A percentile compares a stretch with the other conserved stretches of the same genome.
Evolutionary conservation across 352 stramenopile species (phyloP).

Genomic region (Pythium rhizo-oryzae): DNA sequence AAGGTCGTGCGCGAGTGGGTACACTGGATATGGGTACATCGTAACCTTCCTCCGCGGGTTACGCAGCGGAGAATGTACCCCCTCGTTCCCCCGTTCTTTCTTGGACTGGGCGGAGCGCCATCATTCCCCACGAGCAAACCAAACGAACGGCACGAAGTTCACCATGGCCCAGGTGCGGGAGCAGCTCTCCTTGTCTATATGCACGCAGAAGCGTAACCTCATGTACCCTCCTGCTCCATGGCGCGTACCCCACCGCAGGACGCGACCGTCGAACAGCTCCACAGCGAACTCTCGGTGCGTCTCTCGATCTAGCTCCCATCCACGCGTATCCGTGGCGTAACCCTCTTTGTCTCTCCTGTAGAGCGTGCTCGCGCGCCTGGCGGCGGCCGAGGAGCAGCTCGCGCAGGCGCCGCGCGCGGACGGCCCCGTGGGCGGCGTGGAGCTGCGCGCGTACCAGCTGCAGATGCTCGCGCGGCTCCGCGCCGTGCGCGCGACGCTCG

Average conservation of each 20-base stretch:
- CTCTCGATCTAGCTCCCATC: not conserved
- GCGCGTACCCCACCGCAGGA: not conserved
- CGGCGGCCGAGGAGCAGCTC: constrained; percentile 52
- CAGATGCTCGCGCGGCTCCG: constrained; percentile 64
- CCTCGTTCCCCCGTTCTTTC: too few species aligned
- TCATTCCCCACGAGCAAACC: not conserved
- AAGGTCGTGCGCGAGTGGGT: too few species aligned
- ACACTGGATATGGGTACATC: too few species aligned
- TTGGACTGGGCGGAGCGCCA: too few species aligned
- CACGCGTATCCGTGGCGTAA: not conserved
- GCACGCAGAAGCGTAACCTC: too few species aligned
- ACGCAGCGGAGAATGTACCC: too few species aligned
- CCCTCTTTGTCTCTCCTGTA: constrained; percentile 16
- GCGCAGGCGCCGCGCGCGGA: constrained; percentile 40
- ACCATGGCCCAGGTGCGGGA: not conserved
- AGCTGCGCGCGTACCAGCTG: constrained; percentile 72
- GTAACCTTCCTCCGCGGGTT: too few species aligned
- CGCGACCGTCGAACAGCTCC: constrained; percentile 22
- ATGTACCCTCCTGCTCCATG: too few species aligned
- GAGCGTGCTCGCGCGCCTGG: constrained; percentile 53
- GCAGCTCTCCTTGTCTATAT: too few species aligned
- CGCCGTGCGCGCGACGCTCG: constrained; percentile 56
- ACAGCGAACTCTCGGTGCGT: constrained; percentile 24
- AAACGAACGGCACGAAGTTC: constrained; percentile 1
- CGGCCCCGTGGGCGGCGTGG: constrained; percentile 56